Conservation (phyloP, 768 basidiomycete species). For the Termitomyces sp. region DNA sequence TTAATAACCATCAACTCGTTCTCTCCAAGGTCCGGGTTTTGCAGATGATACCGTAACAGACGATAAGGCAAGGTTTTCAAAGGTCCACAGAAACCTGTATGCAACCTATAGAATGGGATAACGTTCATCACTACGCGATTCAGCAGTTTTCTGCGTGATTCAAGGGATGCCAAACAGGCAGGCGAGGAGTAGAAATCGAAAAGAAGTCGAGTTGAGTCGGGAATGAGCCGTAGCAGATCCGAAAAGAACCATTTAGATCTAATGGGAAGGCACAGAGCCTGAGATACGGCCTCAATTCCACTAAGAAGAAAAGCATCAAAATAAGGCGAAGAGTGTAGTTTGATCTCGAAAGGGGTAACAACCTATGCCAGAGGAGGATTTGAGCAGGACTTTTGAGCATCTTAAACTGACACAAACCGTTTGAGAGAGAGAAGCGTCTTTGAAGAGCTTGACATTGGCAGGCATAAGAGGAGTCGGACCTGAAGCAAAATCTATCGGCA, state of each 20-base stretch:
- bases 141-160: slow-evolving; percentile 32
- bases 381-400: neutral
- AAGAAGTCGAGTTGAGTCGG: slow-evolving; percentile 31
- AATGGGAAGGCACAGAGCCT: slow-evolving; percentile 34
- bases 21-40: slow-evolving; percentile 29
- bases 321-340: slow-evolving; percentile 25
- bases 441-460: slow-evolving; percentile 33
- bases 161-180: slow-evolving; percentile 25
- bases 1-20: slow-evolving; percentile 24
- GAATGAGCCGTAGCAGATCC: slow-evolving; percentile 38
- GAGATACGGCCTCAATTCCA: slow-evolving; percentile 37
- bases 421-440: slow-evolving; percentile 26
- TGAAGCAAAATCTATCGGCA: slow-evolving; percentile 26
- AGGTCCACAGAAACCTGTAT: slow-evolving; percentile 25
- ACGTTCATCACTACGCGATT: slow-evolving; percentile 32
- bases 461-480: slow-evolving; percentile 28
- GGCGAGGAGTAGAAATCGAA: slow-evolving; percentile 39
- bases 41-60: slow-evolving; percentile 39
- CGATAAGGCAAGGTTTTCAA: slow-evolving; percentile 28
- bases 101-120: slow-evolving; percentile 17
- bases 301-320: slow-evolving; percentile 42
- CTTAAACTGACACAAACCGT: slow-evolving; percentile 12
- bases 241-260: slow-evolving; percentile 43
- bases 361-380: slow-evolving; percentile 8
- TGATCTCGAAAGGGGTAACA: slow-evolving; percentile 24